These are phyloP conservation scores for Hymenoscyphus albidus DNA, from an alignment of 2,329 filamentous ascomycete genomes.

Conservation along the genomic window DNA sequence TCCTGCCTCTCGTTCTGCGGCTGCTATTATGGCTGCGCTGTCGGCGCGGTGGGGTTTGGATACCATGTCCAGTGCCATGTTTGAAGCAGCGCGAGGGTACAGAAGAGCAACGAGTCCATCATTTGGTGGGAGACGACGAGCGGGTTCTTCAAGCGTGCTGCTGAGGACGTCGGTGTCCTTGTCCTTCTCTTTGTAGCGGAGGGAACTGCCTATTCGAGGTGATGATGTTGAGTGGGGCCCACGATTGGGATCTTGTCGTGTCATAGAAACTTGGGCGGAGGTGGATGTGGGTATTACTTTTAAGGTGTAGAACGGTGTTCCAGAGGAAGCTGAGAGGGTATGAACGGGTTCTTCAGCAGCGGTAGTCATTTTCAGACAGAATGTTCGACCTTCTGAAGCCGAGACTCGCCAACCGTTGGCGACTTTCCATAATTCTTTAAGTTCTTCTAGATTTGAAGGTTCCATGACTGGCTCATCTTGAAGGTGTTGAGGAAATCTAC, in stretches of 20 bases:
- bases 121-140: constrained; percentile 50
- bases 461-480: constrained; percentile 31
- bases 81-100: constrained; percentile 62
- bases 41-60: constrained; percentile 45
- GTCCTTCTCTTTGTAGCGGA: constrained; percentile 18
- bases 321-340: constrained; percentile 54
- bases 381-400: constrained; percentile 53
- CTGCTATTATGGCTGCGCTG: constrained; percentile 53
- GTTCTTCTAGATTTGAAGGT: constrained; percentile 48
- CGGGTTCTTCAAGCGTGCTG: constrained; percentile 55
- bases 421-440: constrained; percentile 64
- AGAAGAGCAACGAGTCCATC: constrained; percentile 65
- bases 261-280: constrained; percentile 57
- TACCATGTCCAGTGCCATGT: constrained; percentile 53
- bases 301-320: constrained; percentile 65
- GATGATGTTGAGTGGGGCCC: constrained; percentile 29
- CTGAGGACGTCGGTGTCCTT: constrained; percentile 45
- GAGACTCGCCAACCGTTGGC: constrained; percentile 67
- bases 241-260: constrained; percentile 58
- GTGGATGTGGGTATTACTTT: constrained; percentile 60
- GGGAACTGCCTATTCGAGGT: constrained; percentile 17
- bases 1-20: constrained; percentile 66
- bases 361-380: constrained; percentile 54
- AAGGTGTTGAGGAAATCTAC: constrained; percentile 29
- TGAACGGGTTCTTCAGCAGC: constrained; percentile 62